These are phyloP conservation scores for Gracilaria gracilis DNA, from an alignment of 23 red algal genomes.

Conservation along the genomic window DNA sequence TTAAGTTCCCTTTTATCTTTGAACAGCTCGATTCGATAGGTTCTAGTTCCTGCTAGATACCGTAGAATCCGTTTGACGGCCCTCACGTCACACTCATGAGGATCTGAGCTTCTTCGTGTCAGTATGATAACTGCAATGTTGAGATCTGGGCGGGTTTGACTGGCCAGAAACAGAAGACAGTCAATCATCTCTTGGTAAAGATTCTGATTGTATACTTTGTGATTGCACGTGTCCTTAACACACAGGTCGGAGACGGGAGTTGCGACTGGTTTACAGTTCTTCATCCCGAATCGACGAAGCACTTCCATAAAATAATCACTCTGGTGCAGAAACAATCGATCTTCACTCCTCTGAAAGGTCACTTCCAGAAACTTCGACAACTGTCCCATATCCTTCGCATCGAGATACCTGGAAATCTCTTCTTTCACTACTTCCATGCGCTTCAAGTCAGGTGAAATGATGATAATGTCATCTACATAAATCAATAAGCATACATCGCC, in stretches of 20 bases:
- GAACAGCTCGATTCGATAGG: not conserved
- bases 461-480: slow-evolving; percentile 57
- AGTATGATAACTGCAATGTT: not conserved
- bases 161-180: slow-evolving; percentile 6
- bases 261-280: not conserved
- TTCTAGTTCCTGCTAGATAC: slow-evolving; percentile 1
- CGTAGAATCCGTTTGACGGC: not conserved
- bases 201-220: too few relatives aligned
- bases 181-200: slow-evolving; percentile 46
- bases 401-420: not conserved
- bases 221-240: too few relatives aligned
- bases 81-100: not conserved
- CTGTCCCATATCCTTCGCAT: slow-evolving; percentile 30
- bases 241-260: too few relatives aligned
- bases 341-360: too few relatives aligned
- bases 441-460: not conserved
- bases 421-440: not conserved
- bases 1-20: not conserved
- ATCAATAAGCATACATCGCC: not conserved
- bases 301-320: not conserved
- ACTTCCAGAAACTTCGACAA: slow-evolving; percentile 9
- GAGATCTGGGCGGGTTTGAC: not conserved
- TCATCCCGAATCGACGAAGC: slow-evolving; percentile 43
- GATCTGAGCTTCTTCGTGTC: not conserved
- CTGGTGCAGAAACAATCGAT: not conserved